phyloP scores from a whole-genome alignment of 1,284 basidiomycete species.

The Moesziomyces sp. region DNA sequence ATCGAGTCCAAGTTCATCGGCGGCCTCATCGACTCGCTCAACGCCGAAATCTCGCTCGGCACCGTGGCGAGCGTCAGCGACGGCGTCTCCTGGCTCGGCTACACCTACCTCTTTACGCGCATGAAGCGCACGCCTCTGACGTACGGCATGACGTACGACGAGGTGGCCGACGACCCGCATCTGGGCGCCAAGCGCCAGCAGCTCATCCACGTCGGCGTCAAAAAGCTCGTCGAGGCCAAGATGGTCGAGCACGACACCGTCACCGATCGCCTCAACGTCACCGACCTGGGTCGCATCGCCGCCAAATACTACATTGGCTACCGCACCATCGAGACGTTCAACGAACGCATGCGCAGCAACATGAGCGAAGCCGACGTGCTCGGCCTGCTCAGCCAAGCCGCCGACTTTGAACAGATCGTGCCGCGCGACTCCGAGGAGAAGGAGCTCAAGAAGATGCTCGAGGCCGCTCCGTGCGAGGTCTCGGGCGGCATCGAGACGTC shows the following conservation, averaged over 20 bases:
- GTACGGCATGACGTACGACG: constrained; percentile 84
- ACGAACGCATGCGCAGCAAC: constrained; percentile 79
- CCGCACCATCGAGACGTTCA: constrained; percentile 89
- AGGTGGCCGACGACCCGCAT: constrained; percentile 79
- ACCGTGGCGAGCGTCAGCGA: constrained; percentile 89
- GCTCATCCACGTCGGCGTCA: constrained; percentile 79
- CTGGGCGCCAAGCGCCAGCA: constrained; percentile 80
- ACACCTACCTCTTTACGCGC: constrained; percentile 95
- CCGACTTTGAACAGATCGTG: constrained; percentile 97
- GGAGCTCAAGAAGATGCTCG: constrained; percentile 81
- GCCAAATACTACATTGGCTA: constrained; percentile 95
- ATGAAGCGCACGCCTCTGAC: constrained; percentile 92
- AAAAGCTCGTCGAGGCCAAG: constrained; percentile 77
- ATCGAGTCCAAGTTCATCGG: constrained; percentile 91
- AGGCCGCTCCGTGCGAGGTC: constrained; percentile 69
- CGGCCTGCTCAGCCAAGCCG: constrained; percentile 85
- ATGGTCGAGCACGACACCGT: constrained; percentile 85
- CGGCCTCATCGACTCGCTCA: constrained; percentile 90
- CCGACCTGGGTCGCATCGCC: constrained; percentile 91
- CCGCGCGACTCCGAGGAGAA: constrained; percentile 87
- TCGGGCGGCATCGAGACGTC: constrained; percentile 82
- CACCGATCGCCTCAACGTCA: constrained; percentile 77
- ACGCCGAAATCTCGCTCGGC: constrained; percentile 94
- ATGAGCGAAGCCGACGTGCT: constrained; percentile 97
- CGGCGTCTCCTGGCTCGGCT: constrained; percentile 94